Conservation (phyloP, 257 asterid genomes). For the Solanum phureja region DNA sequence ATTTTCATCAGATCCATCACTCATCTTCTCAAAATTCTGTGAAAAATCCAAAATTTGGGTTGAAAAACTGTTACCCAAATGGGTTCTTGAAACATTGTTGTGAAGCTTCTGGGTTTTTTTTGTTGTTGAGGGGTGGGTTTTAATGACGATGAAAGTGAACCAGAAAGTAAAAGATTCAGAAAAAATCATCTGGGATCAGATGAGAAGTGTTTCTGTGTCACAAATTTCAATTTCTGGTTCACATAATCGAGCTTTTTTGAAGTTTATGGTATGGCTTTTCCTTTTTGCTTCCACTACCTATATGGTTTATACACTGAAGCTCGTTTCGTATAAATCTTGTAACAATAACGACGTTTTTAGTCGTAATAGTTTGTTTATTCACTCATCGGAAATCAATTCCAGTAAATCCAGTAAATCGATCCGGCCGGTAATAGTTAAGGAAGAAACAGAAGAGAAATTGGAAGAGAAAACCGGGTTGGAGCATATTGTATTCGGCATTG, state of each 20-base stretch:
- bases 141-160: slow-evolving; percentile 17
- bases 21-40: background rate
- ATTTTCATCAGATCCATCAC: background rate
- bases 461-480: slow-evolving; percentile 33
- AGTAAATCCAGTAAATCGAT: background rate
- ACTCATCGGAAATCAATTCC: background rate
- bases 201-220: slow-evolving; percentile 14
- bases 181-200: slow-evolving; percentile 20
- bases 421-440: background rate
- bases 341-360: slow-evolving; percentile 15
- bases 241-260: slow-evolving; percentile 19
- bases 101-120: background rate
- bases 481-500: slow-evolving; percentile 79
- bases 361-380: background rate
- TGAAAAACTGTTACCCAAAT: background rate
- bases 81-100: background rate
- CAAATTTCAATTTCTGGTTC: background rate
- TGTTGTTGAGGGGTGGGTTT: background rate
- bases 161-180: slow-evolving; percentile 21
- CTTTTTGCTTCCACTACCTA: slow-evolving; percentile 47
- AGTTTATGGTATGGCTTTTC: slow-evolving; percentile 30
- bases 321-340: slow-evolving; percentile 37
- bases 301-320: slow-evolving; percentile 37
- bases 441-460: background rate
- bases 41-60: background rate